phyloP scores from a whole-genome alignment of 345 rosid genomes.

The Pelargonium nanum region DNA sequence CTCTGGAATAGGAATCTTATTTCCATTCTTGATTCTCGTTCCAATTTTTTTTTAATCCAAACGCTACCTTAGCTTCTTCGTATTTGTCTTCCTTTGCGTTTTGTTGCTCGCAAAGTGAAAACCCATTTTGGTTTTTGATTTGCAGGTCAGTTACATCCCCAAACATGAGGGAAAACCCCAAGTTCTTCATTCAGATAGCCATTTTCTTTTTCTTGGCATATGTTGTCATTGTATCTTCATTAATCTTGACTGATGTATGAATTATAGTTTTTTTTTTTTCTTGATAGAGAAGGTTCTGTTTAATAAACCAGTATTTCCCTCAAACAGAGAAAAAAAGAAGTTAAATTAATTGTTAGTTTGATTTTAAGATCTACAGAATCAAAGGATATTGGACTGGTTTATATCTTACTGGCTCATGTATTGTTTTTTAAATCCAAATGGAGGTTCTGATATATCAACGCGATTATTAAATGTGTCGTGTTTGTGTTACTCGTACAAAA shows the following conservation, averaged over 20 bases:
- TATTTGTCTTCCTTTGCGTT: neutral
- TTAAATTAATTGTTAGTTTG: neutral
- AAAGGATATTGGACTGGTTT: neutral
- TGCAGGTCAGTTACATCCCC: constrained; percentile 96
- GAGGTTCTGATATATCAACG: too few relatives aligned
- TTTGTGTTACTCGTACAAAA: too few relatives aligned
- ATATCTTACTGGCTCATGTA: neutral
- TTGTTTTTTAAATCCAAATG: too few relatives aligned
- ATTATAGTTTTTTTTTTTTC: neutral
- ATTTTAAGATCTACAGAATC: neutral
- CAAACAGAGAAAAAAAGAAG: neutral
- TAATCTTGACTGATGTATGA: constrained; percentile 86
- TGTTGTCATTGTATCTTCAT: constrained; percentile 85
- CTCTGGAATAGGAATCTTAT: too few relatives aligned
- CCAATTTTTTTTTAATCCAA: too few relatives aligned
- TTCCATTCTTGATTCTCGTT: too few relatives aligned
- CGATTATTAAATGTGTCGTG: too few relatives aligned
- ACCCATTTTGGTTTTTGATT: constrained; percentile 8
- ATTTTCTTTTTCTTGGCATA: constrained; percentile 83
- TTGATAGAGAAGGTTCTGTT: neutral
- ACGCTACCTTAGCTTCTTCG: too few relatives aligned
- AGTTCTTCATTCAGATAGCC: constrained; percentile 75
- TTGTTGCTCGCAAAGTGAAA: neutral
- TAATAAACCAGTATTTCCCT: neutral
- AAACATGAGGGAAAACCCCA: constrained; percentile 97